Conservation (phyloP, 78 protist genomes). For the Protostelium mycophagum region DNA sequence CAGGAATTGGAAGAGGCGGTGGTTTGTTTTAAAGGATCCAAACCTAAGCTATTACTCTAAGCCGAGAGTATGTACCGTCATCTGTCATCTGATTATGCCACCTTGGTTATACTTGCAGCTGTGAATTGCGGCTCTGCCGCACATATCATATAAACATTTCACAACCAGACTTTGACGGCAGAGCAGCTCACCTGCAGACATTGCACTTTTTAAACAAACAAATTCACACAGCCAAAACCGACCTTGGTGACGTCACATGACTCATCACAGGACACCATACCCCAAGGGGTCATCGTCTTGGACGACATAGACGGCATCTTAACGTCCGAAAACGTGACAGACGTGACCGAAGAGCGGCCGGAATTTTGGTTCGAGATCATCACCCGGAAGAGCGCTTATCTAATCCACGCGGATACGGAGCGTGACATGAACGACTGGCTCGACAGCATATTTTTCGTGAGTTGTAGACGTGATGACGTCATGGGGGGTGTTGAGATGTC, state of each 20-base stretch:
- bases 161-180: too few relatives aligned
- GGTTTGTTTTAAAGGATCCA: constrained; percentile 60
- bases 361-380: neutral
- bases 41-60: constrained; percentile 32
- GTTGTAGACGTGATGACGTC: neutral
- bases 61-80: too few relatives aligned
- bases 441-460: too few relatives aligned
- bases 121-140: too few relatives aligned
- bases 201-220: too few relatives aligned
- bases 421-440: neutral
- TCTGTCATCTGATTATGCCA: too few relatives aligned
- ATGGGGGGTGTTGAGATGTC: neutral
- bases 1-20: constrained; percentile 56
- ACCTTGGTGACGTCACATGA: neutral
- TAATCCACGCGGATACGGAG: neutral
- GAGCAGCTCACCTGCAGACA: too few relatives aligned
- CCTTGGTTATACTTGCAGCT: too few relatives aligned
- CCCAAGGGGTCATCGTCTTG: neutral
- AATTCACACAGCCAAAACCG: neutral
- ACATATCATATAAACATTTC: too few relatives aligned
- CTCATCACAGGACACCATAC: neutral
- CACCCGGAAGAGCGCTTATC: neutral
- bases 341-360: neutral
- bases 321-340: neutral
- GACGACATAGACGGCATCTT: neutral